A percentile compares a stretch with the other conserved stretches of the same genome.
Evolutionary conservation across 2,329 filamentous ascomycete genomes (phyloP).

Genomic region (Pseudogymnoascus sp.): DNA sequence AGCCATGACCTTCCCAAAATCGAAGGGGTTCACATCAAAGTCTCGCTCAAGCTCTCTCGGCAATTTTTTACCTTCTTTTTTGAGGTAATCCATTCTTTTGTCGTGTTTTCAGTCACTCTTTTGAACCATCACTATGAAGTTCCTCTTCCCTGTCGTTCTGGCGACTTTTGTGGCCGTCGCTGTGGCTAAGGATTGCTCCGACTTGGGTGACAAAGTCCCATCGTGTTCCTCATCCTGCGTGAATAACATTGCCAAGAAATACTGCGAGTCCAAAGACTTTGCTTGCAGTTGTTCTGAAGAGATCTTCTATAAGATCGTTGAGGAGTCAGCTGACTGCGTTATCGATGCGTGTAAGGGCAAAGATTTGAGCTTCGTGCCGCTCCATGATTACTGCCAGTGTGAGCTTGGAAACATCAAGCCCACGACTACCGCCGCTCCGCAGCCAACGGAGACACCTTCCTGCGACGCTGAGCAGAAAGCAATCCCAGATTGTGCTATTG

Average conservation of each 20-base stretch:
- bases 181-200: neutral
- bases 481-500: neutral
- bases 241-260: neutral
- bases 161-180: neutral
- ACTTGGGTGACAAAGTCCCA: neutral
- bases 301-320: neutral
- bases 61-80: neutral
- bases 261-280: neutral
- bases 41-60: neutral
- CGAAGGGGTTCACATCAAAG: neutral
- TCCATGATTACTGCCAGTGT: neutral
- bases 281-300: neutral
- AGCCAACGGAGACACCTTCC: neutral
- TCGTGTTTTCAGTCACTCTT: neutral
- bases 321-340: neutral
- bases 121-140: neutral
- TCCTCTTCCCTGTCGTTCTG: neutral
- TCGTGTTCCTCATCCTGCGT: neutral
- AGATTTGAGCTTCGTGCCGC: neutral
- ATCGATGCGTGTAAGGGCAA: neutral
- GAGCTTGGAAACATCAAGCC: neutral
- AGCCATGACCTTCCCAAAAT: neutral
- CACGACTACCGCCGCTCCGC: neutral
- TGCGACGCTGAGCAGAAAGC: neutral
- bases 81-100: neutral